Evolutionary conservation across 345 rosid genomes (phyloP).

Genomic region (Acer campestre): DNA sequence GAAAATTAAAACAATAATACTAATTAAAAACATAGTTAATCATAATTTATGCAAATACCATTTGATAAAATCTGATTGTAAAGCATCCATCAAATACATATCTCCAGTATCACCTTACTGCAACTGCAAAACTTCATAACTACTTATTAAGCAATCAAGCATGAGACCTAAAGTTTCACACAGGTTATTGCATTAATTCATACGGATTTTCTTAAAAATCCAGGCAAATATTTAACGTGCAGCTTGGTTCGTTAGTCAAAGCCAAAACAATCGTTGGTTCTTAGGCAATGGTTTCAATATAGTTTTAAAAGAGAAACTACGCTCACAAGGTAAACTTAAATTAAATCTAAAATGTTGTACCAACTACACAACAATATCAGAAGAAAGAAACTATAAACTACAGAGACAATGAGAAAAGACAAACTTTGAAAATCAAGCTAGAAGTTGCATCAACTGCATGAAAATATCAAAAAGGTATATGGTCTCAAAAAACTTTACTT

Average conservation of each 20-base stretch:
- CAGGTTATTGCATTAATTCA: not conserved
- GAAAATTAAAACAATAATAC: too few species aligned
- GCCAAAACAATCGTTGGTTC: not conserved
- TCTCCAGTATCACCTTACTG: not conserved
- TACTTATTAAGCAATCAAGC: not conserved
- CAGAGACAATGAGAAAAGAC: not conserved
- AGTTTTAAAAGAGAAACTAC: not conserved
- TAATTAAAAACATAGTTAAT: too few species aligned
- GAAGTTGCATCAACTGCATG: not conserved
- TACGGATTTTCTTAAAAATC: not conserved
- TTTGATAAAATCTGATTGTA: not conserved
- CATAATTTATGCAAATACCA: not conserved
- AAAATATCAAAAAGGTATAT: slow-evolving; percentile 4
- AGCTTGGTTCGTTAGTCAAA: not conserved
- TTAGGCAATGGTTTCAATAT: not conserved
- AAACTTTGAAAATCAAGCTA: not conserved
- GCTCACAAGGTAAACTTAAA: not conserved
- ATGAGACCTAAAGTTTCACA: not conserved
- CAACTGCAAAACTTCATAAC: not conserved
- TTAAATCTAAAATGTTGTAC: not conserved
- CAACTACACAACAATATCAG: not conserved
- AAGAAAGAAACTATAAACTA: not conserved
- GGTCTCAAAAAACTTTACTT: not conserved
- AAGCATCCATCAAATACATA: not conserved
- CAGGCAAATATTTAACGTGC: not conserved